phyloP scores from a whole-genome alignment of 1,284 basidiomycete species.

The Melampsora americana region DNA sequence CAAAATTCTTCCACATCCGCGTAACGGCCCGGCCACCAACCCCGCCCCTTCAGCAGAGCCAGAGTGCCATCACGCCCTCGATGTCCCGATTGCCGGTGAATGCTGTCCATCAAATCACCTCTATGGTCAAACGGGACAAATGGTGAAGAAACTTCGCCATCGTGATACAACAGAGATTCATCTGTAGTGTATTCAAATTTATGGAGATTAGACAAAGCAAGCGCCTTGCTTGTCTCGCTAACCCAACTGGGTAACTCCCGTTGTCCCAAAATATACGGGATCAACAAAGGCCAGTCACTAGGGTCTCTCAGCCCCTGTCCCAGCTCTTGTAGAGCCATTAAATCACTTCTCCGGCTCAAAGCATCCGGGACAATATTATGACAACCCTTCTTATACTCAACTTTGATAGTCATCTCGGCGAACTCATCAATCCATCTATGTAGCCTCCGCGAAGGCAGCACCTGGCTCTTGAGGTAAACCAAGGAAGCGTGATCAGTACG shows the following conservation, averaged over 20 bases:
- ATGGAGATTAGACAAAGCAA: neutral
- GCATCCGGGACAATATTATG: constrained; percentile 56
- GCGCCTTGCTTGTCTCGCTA: neutral
- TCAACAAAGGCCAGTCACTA: neutral
- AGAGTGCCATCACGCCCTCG: neutral
- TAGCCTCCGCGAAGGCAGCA: constrained; percentile 54
- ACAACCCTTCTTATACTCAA: constrained; percentile 55
- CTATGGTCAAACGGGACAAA: neutral
- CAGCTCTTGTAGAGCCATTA: neutral
- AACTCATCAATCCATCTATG: constrained; percentile 56
- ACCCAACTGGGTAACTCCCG: neutral
- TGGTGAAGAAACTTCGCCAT: neutral
- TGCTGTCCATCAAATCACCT: neutral
- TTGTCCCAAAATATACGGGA: neutral
- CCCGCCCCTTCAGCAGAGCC: neutral
- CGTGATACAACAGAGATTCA: neutral
- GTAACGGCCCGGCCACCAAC: neutral
- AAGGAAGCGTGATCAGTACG: constrained; percentile 57
- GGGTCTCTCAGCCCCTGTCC: neutral
- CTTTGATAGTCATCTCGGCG: constrained; percentile 50
- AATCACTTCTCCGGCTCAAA: constrained; percentile 49
- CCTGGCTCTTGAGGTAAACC: constrained; percentile 55
- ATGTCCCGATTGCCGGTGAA: neutral
- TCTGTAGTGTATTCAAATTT: neutral
- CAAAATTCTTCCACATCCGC: neutral